Conservation (phyloP, 352 stramenopile genomes). For the Globisporangium solare region DNA sequence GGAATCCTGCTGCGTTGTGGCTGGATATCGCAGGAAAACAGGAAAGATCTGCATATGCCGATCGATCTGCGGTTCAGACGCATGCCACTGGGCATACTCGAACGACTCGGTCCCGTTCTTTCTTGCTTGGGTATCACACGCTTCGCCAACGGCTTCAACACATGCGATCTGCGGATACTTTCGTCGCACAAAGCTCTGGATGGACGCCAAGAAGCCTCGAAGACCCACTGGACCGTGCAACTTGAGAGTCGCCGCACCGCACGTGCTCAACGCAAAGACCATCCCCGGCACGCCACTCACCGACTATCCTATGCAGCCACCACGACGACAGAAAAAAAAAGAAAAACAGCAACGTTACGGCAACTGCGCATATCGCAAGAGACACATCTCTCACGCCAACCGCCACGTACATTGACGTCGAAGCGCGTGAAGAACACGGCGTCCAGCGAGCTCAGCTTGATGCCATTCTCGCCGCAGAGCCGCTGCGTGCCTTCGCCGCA, state of each 20-base stretch:
- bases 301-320: constrained; percentile 24
- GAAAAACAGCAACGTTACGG: background rate
- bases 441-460: constrained; percentile 66
- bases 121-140: background rate
- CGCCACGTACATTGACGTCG: constrained; percentile 34
- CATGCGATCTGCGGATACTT: constrained; percentile 64
- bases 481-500: constrained; percentile 67
- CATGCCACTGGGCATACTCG: constrained; percentile 19
- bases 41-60: constrained; percentile 30
- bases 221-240: constrained; percentile 45
- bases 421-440: constrained; percentile 70
- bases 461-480: constrained; percentile 59
- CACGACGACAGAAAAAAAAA: background rate
- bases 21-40: constrained; percentile 13
- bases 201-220: constrained; percentile 33
- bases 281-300: constrained; percentile 63
- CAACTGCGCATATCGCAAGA: background rate
- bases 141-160: constrained; percentile 20
- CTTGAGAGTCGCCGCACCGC: constrained; percentile 36
- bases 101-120: constrained; percentile 4
- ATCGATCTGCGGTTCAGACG: constrained; percentile 19
- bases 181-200: constrained; percentile 62
- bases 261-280: constrained; percentile 55
- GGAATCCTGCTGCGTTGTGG: background rate
- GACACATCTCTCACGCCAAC: background rate